Evolutionary conservation across 2,329 filamentous ascomycete genomes (phyloP).

Genomic region (Neofusicoccum umdonicola): DNA sequence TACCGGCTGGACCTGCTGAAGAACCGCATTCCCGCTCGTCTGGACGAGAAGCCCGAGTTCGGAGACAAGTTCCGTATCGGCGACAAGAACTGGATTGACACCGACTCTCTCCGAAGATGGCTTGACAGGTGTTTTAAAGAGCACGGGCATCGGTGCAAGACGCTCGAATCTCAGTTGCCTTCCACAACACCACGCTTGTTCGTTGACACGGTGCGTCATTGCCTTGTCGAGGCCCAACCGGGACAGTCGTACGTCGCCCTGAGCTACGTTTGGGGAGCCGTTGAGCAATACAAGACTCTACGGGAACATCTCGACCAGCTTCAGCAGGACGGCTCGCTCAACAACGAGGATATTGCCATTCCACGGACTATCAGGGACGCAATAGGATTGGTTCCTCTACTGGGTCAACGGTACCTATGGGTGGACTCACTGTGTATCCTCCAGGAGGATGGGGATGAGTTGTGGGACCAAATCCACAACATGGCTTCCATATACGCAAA

Average conservation of each 20-base stretch:
- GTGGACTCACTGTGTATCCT: constrained; percentile 23
- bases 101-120: not conserved
- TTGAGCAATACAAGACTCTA: constrained; percentile 11
- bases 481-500: constrained; percentile 23
- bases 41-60: not conserved
- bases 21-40: not conserved
- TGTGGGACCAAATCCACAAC: constrained; percentile 2
- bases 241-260: constrained; percentile 20
- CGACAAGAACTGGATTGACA: constrained; percentile 3
- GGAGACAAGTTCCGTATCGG: not conserved
- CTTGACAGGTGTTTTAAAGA: not conserved
- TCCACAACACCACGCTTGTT: not conserved
- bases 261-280: constrained; percentile 22
- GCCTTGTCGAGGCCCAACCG: not conserved
- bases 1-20: not conserved
- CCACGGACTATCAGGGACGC: constrained; percentile 20
- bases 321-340: constrained; percentile 10
- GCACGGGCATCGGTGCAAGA: not conserved
- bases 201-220: not conserved
- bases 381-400: constrained; percentile 13
- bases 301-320: constrained; percentile 1
- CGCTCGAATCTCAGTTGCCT: not conserved
- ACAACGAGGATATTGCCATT: not conserved
- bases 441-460: constrained; percentile 18
- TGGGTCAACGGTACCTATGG: constrained; percentile 21